Percentiles rank a stretch among this genome's conserved stretches.
Conservation (phyloP, 1,284 basidiomycete species). For the Sporisorium scitamineum region DNA sequence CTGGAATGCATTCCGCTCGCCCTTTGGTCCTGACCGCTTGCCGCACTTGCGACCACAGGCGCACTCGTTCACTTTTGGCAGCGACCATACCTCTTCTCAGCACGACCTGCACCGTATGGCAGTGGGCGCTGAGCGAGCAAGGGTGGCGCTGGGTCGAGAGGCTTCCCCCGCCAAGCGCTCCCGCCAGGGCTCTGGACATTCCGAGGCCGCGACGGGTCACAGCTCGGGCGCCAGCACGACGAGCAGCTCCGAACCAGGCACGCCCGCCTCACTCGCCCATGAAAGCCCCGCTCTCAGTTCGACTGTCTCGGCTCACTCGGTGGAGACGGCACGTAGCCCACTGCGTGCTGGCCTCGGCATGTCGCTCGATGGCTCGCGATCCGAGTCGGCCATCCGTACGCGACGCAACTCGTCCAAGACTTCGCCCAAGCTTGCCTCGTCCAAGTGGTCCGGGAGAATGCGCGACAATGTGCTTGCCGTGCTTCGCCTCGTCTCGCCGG, state of each 20-base stretch:
- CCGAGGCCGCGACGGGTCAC: conserved; percentile 23
- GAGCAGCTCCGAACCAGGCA: conserved; percentile 59
- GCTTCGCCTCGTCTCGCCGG: conserved; percentile 50
- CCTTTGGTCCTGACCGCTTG: conserved; percentile 43
- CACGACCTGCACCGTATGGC: conserved; percentile 50
- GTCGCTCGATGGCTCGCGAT: conserved; percentile 42
- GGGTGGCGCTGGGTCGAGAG: conserved; percentile 16
- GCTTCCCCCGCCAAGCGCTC: conserved; percentile 25
- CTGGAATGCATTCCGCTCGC: conserved; percentile 54
- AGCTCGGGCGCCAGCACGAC: conserved; percentile 57
- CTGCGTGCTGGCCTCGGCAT: conserved; percentile 24
- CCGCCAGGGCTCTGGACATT: conserved; percentile 38
- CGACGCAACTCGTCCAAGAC: conserved; percentile 36
- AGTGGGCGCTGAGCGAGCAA: conserved; percentile 44
- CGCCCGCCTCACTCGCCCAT: conserved; percentile 49
- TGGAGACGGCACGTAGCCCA: conserved; percentile 30
- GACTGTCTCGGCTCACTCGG: conserved; percentile 31
- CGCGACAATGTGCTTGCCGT: conserved; percentile 49
- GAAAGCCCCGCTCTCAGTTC: conserved; percentile 37
- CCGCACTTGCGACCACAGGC: conserved; percentile 42
- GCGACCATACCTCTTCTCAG: conserved; percentile 26
- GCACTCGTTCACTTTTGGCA: conserved; percentile 40
- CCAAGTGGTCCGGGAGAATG: conserved; percentile 45
- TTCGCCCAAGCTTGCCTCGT: conserved; percentile 25
- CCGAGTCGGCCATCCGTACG: conserved; percentile 31